Conservation (phyloP, 208 protist genomes). For the Acanthamoeba royreba region DNA sequence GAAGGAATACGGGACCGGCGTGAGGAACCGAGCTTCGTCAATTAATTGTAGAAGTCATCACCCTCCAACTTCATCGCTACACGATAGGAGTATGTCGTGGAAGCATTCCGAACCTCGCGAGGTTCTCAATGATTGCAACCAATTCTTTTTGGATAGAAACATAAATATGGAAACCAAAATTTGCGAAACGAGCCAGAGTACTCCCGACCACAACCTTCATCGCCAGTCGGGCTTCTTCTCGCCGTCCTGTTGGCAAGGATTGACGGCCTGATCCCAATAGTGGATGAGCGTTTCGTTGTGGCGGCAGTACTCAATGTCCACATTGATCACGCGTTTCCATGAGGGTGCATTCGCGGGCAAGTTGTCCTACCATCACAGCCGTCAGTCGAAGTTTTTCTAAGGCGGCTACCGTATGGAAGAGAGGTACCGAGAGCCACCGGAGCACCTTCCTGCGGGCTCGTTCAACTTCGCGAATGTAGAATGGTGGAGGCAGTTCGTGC, state of each 20-base stretch:
- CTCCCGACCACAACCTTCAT: too few relatives aligned
- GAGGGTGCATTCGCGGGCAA: neutral
- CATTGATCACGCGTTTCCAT: neutral
- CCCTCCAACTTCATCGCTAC: too few relatives aligned
- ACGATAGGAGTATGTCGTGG: too few relatives aligned
- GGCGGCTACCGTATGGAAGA: neutral
- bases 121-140: too few relatives aligned
- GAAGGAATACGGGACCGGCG: too few relatives aligned
- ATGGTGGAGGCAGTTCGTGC: neutral
- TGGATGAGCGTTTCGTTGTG: neutral
- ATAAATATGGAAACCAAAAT: too few relatives aligned
- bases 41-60: too few relatives aligned
- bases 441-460: neutral
- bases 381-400: neutral
- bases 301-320: neutral
- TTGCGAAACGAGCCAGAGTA: too few relatives aligned
- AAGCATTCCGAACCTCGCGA: too few relatives aligned
- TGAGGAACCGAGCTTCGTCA: too few relatives aligned
- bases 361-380: neutral
- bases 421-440: neutral
- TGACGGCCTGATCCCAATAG: neutral
- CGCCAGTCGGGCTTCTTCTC: neutral
- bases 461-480: conserved; percentile 5
- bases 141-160: too few relatives aligned
- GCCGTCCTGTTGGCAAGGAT: neutral